Conservation (phyloP, 305 asterid genomes). For the Fraxinus dipetala region DNA sequence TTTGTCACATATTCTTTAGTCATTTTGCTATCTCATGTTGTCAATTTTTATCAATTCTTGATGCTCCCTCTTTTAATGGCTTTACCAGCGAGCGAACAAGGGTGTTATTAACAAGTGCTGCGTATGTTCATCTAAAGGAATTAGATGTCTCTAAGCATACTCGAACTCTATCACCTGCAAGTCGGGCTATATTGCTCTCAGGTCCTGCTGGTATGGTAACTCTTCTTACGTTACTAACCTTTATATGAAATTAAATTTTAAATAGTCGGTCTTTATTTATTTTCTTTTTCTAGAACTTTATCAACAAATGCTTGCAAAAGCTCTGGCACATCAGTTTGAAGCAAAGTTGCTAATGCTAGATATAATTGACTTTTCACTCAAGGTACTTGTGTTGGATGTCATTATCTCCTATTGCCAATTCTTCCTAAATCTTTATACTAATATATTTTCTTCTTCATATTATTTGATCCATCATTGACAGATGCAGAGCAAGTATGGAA, state of each 20-base stretch:
- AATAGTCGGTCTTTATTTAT: not conserved
- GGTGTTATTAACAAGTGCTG: constrained; percentile 73
- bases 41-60: not conserved
- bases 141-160: constrained; percentile 76
- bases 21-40: not conserved
- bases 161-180: constrained; percentile 84
- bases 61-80: constrained; percentile 18
- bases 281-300: constrained; percentile 51
- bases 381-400: constrained; percentile 45
- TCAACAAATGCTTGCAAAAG: constrained; percentile 74
- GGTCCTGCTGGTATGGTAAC: constrained; percentile 78
- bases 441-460: constrained; percentile 24
- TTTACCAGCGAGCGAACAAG: constrained; percentile 72
- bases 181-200: constrained; percentile 81
- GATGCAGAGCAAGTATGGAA: constrained; percentile 91
- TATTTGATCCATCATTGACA: constrained; percentile 30
- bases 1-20: not conserved
- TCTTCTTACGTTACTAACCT: not conserved
- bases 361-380: constrained; percentile 64
- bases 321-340: constrained; percentile 73
- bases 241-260: not conserved
- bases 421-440: constrained; percentile 22
- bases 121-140: constrained; percentile 76
- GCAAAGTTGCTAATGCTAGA: constrained; percentile 80
- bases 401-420: constrained; percentile 11